Conservation (phyloP, 306 rosid species). For the Pyrus betulifolia region DNA sequence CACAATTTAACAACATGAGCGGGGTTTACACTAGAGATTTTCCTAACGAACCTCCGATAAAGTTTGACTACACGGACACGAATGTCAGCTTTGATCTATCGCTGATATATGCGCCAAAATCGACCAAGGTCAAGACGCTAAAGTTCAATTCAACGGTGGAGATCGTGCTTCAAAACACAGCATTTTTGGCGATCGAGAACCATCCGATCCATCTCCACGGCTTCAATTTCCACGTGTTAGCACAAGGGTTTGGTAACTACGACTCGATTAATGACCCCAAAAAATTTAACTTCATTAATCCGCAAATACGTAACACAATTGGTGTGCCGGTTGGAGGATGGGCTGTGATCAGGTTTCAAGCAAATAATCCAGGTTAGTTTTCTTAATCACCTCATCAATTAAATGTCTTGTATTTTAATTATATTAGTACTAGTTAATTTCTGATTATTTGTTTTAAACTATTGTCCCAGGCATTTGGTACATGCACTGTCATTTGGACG, state of each 20-base stretch:
- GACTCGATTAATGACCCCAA: constrained; percentile 17
- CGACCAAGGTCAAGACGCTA: constrained; percentile 48
- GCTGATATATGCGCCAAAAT: constrained; percentile 31
- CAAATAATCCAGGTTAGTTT: constrained; percentile 37
- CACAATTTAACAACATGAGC: constrained; percentile 5
- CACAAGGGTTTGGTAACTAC: constrained; percentile 60
- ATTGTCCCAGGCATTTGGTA: constrained; percentile 47
- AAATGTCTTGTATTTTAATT: background rate
- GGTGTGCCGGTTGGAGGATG: constrained; percentile 66
- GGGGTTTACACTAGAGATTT: constrained; percentile 46
- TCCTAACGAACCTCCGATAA: constrained; percentile 30
- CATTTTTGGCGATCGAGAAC: constrained; percentile 26
- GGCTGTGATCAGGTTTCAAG: constrained; percentile 43
- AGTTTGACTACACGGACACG: constrained; percentile 32
- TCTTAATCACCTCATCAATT: background rate
- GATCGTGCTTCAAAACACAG: constrained; percentile 49
- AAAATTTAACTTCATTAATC: constrained; percentile 42
- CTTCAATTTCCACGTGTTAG: constrained; percentile 51
- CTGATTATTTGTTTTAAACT: background rate
- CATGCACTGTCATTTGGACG: constrained; percentile 60
- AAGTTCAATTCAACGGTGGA: constrained; percentile 49
- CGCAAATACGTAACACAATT: constrained; percentile 57
- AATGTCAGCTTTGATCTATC: background rate
- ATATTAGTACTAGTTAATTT: background rate
- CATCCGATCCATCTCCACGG: constrained; percentile 74